Conservation (phyloP, 1,139 yeast species). For the Geotrichum phurueaensis region DNA sequence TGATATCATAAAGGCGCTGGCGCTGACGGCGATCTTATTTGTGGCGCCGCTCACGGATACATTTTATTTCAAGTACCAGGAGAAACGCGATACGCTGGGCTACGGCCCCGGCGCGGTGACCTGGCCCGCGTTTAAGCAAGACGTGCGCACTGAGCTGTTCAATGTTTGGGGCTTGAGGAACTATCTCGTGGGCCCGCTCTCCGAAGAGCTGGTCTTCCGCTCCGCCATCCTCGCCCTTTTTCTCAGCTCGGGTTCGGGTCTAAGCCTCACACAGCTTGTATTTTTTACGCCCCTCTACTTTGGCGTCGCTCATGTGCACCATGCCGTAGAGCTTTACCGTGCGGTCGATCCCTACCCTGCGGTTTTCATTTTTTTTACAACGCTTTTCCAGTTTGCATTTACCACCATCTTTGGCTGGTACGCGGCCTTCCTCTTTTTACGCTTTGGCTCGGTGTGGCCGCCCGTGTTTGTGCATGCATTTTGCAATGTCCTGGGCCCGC, state of each 20-base stretch:
- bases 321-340: constrained; percentile 53
- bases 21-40: constrained; percentile 37
- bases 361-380: constrained; percentile 37
- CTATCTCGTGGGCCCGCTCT: constrained; percentile 70
- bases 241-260: constrained; percentile 30
- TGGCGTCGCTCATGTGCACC: constrained; percentile 91
- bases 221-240: constrained; percentile 49
- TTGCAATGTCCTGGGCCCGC: constrained; percentile 80
- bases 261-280: constrained; percentile 24
- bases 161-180: constrained; percentile 56
- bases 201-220: constrained; percentile 82
- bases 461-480: constrained; percentile 59
- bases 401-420: constrained; percentile 78
- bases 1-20: constrained; percentile 29
- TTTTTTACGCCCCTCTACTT: constrained; percentile 62
- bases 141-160: constrained; percentile 23
- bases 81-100: constrained; percentile 19
- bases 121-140: constrained; percentile 19
- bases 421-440: constrained; percentile 54
- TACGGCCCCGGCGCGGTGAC: constrained; percentile 16
- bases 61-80: constrained; percentile 27
- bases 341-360: constrained; percentile 12
- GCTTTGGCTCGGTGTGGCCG: constrained; percentile 55
- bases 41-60: constrained; percentile 55
- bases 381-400: constrained; percentile 57